phyloP scores from a whole-genome alignment of 225 moss, liverwort and hornwort genomes.

The Asterella californica region DNA sequence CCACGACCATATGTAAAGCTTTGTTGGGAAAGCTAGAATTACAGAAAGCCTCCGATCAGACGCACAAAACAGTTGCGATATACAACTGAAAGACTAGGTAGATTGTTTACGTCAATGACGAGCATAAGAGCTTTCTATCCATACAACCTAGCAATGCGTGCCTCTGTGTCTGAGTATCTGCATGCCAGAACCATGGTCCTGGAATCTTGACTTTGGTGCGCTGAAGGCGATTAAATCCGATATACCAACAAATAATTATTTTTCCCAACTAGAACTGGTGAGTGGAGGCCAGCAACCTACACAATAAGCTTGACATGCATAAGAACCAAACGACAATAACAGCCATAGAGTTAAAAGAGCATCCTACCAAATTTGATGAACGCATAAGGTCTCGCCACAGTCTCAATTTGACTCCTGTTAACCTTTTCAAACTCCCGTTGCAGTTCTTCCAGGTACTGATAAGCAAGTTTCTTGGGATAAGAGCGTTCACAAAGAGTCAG shows the following conservation, averaged over 20 bases:
- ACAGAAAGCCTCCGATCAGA: not conserved
- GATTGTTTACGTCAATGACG: slow-evolving; percentile 3
- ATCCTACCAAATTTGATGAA: slow-evolving; percentile 94
- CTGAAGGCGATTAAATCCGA: not conserved
- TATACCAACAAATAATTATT: not conserved
- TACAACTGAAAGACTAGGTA: not conserved
- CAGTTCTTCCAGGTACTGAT: slow-evolving; percentile 96
- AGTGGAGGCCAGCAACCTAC: not conserved
- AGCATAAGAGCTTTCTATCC: slow-evolving; percentile 1
- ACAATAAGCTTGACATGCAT: not conserved
- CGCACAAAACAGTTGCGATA: not conserved
- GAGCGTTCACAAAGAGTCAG: slow-evolving; percentile 97
- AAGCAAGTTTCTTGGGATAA: slow-evolving; percentile 99
- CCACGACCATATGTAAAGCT: too few species aligned
- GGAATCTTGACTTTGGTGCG: not conserved
- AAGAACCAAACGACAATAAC: not conserved
- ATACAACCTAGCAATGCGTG: slow-evolving; percentile 9
- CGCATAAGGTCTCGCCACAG: slow-evolving; percentile 97
- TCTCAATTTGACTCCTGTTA: slow-evolving; percentile 97
- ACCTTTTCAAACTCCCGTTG: slow-evolving; percentile 98
- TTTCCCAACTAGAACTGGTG: too few species aligned
- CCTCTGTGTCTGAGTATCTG: slow-evolving; percentile 14
- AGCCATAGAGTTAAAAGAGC: not conserved
- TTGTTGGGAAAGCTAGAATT: not conserved
- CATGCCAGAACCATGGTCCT: slow-evolving; percentile 5